Conservation (phyloP, 75 land plant species). For the Selaginella moellendorffii region DNA sequence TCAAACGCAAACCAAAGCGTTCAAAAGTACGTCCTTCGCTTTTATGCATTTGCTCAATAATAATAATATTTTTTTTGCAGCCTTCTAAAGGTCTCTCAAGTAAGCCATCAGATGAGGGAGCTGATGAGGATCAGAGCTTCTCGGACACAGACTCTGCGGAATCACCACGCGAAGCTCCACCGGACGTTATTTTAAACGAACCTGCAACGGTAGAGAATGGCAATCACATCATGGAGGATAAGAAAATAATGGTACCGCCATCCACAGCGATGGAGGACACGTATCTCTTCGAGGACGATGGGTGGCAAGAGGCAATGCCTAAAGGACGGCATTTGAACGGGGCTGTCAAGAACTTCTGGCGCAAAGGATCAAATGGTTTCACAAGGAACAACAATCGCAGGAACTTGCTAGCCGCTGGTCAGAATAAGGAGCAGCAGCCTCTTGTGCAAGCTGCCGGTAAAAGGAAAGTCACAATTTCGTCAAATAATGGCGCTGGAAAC, state of each 20-base stretch:
- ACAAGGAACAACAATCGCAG: slow-evolving; percentile 21
- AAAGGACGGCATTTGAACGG: slow-evolving; percentile 34
- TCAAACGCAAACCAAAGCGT: slow-evolving; percentile 33
- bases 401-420: slow-evolving; percentile 12
- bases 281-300: slow-evolving; percentile 34
- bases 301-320: slow-evolving; percentile 63
- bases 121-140: slow-evolving; percentile 2
- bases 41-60: neutral
- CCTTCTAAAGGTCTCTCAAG: slow-evolving; percentile 10
- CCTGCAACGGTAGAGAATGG: neutral
- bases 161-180: neutral
- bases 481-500: slow-evolving; percentile 29
- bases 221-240: neutral
- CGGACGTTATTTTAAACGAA: neutral
- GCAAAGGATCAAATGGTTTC: slow-evolving; percentile 19
- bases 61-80: slow-evolving; percentile 5
- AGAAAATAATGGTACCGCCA: slow-evolving; percentile 14
- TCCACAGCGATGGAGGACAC: neutral
- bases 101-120: neutral
- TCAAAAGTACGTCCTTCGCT: slow-evolving; percentile 32
- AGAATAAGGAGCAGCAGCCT: slow-evolving; percentile 22
- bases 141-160: neutral
- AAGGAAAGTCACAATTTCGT: slow-evolving; percentile 12
- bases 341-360: slow-evolving; percentile 23
- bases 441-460: slow-evolving; percentile 31